Conservation (phyloP, 2,329 filamentous ascomycete species). For the Talaromyces marneffei region DNA sequence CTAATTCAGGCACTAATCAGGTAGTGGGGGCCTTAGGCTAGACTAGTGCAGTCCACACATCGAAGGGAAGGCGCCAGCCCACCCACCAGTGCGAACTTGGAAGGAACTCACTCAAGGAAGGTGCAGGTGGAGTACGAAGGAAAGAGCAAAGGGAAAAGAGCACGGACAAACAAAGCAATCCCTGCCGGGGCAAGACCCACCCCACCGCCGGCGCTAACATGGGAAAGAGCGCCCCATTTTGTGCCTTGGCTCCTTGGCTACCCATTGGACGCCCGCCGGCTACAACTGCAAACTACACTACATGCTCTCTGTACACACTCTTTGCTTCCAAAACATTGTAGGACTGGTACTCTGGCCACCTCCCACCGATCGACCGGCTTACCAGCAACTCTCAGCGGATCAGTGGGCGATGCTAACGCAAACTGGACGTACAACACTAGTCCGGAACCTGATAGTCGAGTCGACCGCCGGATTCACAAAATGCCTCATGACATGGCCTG, state of each 20-base stretch:
- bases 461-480: background rate
- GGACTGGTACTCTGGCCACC: background rate
- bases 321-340: no score
- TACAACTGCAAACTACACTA: background rate
- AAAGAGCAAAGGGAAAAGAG: background rate
- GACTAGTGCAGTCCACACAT: no score
- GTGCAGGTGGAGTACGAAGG: background rate
- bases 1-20: no score
- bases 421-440: background rate
- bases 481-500: background rate
- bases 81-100: no score
- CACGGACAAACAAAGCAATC: no score
- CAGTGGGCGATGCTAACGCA: background rate
- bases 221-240: background rate
- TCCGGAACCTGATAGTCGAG: background rate
- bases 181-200: background rate
- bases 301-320: background rate
- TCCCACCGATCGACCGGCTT: background rate
- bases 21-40: background rate
- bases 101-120: no score
- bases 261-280: no score
- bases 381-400: background rate
- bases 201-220: background rate
- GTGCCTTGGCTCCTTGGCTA: no score
- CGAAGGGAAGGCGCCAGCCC: background rate